A percentile compares a stretch with the other conserved stretches of the same genome.
Evolutionary conservation across 768 basidiomycete genomes (phyloP).

Genomic region (Gymnopilus dilepis): DNA sequence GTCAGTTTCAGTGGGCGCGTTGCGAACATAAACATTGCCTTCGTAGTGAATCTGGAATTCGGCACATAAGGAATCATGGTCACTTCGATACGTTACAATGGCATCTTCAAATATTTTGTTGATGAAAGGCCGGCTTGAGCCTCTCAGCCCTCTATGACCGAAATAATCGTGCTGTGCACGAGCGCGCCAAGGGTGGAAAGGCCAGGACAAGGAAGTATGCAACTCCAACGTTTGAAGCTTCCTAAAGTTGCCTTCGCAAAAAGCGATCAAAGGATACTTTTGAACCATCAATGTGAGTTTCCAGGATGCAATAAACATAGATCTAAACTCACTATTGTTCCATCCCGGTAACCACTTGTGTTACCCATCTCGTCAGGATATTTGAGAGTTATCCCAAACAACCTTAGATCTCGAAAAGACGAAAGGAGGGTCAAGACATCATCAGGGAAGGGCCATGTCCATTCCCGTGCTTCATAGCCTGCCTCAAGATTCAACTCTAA

Average conservation of each 20-base stretch:
- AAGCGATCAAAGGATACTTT: neutral
- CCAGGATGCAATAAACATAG: neutral
- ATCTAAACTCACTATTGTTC: neutral
- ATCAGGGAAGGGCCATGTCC: constrained; percentile 3
- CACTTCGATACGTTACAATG: neutral
- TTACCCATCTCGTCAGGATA: neutral
- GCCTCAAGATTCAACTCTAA: neutral
- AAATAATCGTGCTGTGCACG: neutral
- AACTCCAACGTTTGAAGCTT: neutral
- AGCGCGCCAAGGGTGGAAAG: neutral
- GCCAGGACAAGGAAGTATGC: neutral
- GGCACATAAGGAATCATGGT: neutral
- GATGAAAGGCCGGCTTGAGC: neutral
- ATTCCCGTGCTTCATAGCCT: neutral
- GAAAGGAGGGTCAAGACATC: neutral
- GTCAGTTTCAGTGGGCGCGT: no score
- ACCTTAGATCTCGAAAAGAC: neutral
- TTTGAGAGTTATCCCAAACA: neutral
- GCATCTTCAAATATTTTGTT: neutral
- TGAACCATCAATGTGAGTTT: no score
- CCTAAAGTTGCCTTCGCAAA: neutral
- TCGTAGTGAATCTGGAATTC: neutral
- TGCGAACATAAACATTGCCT: neutral
- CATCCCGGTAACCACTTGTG: neutral
- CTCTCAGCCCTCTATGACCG: neutral